phyloP scores from a whole-genome alignment of 2,329 filamentous ascomycete genomes.

The Pseudogymnoascus destructans region DNA sequence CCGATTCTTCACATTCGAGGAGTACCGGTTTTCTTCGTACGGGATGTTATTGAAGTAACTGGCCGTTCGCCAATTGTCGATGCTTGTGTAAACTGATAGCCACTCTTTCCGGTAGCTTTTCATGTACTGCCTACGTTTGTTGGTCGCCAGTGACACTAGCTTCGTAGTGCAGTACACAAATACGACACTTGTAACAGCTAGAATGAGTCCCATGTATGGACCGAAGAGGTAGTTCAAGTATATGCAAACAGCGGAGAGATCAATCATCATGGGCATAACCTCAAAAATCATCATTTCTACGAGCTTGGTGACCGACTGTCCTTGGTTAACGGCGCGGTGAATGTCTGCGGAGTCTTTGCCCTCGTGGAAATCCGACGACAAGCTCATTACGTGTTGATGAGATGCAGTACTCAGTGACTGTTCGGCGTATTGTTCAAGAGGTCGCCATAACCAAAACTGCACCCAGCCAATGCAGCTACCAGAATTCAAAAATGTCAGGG shows the following conservation, averaged over 20 bases:
- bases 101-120: constrained; percentile 26
- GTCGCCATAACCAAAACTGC: constrained; percentile 38
- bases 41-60: constrained; percentile 16
- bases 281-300: constrained; percentile 47
- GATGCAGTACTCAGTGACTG: constrained; percentile 44
- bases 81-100: constrained; percentile 27
- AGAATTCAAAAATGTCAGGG: constrained; percentile 36
- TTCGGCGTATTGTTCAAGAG: constrained; percentile 44
- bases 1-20: constrained; percentile 27
- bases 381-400: constrained; percentile 54
- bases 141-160: constrained; percentile 24
- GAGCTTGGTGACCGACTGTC: constrained; percentile 43
- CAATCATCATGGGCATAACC: constrained; percentile 47
- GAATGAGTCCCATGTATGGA: constrained; percentile 41
- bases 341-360: constrained; percentile 51
- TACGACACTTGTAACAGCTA: constrained; percentile 33
- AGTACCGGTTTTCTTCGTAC: neutral
- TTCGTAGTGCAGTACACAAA: constrained; percentile 39
- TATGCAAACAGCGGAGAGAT: constrained; percentile 46
- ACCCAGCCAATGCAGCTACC: constrained; percentile 38
- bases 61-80: constrained; percentile 30
- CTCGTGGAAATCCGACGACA: constrained; percentile 59
- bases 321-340: constrained; percentile 51
- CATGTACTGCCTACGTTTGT: constrained; percentile 27
- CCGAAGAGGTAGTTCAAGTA: constrained; percentile 52